These are phyloP conservation scores for Penicillium bovifimosum DNA, from an alignment of 495 filamentous ascomycete species.

Conservation along the genomic window DNA sequence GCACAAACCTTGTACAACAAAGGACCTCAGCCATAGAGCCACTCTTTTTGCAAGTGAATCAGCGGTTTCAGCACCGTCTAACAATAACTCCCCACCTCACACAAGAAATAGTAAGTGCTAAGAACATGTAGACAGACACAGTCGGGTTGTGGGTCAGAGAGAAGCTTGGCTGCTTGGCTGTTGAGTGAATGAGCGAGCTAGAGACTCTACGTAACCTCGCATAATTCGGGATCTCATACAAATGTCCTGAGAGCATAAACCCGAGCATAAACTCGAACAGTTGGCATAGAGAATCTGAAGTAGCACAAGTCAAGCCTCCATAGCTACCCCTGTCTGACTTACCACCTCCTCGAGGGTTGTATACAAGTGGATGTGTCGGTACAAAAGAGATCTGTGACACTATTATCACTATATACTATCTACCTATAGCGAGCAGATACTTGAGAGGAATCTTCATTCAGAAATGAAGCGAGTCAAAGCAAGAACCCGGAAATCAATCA, in stretches of 20 bases:
- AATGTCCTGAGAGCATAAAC: not conserved
- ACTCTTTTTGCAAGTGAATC: no score
- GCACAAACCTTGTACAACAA: no score
- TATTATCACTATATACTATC: not conserved
- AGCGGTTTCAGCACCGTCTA: no score
- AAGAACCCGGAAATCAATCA: not conserved
- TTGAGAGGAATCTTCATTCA: not conserved
- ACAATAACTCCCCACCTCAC: no score
- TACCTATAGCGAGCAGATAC: not conserved
- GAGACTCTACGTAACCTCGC: slow-evolving; percentile 5
- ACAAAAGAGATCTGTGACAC: not conserved
- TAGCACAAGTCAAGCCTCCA: not conserved
- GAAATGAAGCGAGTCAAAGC: not conserved
- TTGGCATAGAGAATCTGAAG: not conserved
- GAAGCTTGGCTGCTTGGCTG: slow-evolving; percentile 2
- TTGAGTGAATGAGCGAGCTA: not conserved
- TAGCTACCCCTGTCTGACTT: not conserved
- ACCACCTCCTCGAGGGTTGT: not conserved
- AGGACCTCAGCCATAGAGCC: no score
- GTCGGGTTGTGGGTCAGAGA: not conserved
- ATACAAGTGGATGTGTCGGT: no score
- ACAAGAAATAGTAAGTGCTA: no score
- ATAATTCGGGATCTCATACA: slow-evolving; percentile 4
- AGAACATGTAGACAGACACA: no score
- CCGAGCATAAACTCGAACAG: not conserved